Conservation (phyloP, 352 stramenopile genomes). For the Phytopythium montanum region DNA sequence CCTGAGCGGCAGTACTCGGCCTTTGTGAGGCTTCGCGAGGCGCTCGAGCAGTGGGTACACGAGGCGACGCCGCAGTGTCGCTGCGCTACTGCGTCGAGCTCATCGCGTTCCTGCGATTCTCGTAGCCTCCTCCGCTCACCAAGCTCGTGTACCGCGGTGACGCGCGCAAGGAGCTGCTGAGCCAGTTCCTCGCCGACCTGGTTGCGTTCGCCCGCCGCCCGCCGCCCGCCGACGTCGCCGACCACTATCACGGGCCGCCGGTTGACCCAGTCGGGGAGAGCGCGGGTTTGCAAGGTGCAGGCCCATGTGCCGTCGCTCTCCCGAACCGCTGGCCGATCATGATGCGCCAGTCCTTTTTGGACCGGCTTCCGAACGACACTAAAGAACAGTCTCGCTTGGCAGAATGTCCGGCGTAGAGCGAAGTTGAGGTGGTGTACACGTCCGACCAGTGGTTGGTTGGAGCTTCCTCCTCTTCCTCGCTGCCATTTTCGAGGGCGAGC, state of each 20-base stretch:
- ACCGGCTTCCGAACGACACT: no score
- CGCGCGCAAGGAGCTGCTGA: conserved; percentile 32
- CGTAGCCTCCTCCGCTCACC: conserved; percentile 25
- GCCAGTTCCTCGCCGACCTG: conserved; percentile 35
- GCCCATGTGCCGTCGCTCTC: conserved; percentile 27
- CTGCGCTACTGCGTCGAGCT: conserved; percentile 50
- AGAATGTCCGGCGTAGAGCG: no score
- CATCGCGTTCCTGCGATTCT: conserved; percentile 39
- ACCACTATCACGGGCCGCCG: neutral
- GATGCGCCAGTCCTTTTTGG: no score
- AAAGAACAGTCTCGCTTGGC: no score
- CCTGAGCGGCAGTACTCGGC: conserved; percentile 45
- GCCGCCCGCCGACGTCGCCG: conserved; percentile 1
- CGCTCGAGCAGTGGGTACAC: conserved; percentile 27
- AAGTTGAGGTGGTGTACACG: no score
- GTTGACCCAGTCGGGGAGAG: neutral
- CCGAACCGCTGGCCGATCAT: no score
- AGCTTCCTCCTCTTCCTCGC: no score
- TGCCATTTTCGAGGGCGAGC: no score
- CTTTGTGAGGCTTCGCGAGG: conserved; percentile 36
- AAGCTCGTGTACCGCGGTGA: conserved; percentile 24
- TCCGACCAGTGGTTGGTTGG: no score
- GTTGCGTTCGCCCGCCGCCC: conserved; percentile 20
- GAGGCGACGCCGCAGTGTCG: conserved; percentile 11
- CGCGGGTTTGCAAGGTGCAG: conserved; percentile 21